Conservation (phyloP, 495 filamentous ascomycete genomes). For the Paragyromitra xinjiangensis region DNA sequence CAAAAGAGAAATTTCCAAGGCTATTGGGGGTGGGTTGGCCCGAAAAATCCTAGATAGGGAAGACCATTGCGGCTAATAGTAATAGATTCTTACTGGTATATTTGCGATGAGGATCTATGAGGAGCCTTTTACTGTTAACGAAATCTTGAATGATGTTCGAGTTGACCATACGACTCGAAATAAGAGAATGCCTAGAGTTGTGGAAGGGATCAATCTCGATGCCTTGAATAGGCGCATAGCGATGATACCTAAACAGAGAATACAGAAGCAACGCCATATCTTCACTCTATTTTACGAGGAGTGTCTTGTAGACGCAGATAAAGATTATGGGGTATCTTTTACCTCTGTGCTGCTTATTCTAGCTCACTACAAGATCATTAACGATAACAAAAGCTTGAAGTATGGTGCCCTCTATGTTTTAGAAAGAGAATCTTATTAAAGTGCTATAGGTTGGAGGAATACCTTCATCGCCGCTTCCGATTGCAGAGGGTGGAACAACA, state of each 20-base stretch:
- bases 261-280: conserved; percentile 74
- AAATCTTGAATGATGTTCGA: conserved; percentile 83
- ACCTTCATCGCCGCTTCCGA: conserved; percentile 85
- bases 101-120: conserved; percentile 99
- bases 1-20: conserved; percentile 89
- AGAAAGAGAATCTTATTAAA: neutral
- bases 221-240: conserved; percentile 77
- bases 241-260: conserved; percentile 75
- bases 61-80: conserved; percentile 14
- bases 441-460: conserved; percentile 76
- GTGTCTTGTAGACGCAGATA: conserved; percentile 90
- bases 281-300: conserved; percentile 97
- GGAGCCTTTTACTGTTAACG: conserved; percentile 80
- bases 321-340: conserved; percentile 87
- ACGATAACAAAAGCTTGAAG: conserved; percentile 92
- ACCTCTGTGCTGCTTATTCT: conserved; percentile 95
- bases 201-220: conserved; percentile 78
- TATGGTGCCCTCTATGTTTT: conserved; percentile 58
- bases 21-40: conserved; percentile 73
- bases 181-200: conserved; percentile 61
- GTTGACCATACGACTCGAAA: conserved; percentile 63
- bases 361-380: conserved; percentile 98
- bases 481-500: conserved; percentile 97
- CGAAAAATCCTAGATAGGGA: neutral
- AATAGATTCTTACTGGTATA: conserved; percentile 82